Conservation (phyloP, 164 flowering plant genomes). For the Magnolia officinalis region DNA sequence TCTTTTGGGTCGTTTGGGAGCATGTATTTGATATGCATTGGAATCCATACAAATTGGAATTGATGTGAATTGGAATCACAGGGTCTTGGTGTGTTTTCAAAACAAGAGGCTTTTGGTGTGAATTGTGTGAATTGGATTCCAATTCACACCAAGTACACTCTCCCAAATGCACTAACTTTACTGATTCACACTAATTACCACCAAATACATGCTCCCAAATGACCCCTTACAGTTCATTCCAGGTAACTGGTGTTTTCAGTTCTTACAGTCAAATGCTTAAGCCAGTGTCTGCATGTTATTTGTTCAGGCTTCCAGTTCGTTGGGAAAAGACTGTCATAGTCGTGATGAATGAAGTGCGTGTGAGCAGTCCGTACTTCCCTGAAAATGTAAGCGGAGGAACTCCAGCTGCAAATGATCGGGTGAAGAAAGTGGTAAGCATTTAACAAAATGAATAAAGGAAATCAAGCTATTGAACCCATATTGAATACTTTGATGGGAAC, state of each 20-base stretch:
- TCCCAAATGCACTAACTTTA: no score
- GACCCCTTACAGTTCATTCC: background rate
- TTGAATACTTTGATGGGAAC: background rate
- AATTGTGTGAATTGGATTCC: no score
- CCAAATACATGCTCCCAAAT: no score
- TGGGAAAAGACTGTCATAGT: constrained; percentile 89
- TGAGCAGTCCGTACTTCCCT: constrained; percentile 79
- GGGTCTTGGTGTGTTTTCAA: no score
- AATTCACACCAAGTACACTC: no score
- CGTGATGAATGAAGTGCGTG: constrained; percentile 92
- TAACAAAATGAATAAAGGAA: background rate
- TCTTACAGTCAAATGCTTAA: background rate
- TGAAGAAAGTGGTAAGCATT: constrained; percentile 81
- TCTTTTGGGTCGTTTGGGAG: no score
- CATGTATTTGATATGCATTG: no score
- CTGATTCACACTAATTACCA: no score
- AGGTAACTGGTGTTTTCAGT: background rate
- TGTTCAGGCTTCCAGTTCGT: constrained; percentile 88
- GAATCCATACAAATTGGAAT: no score
- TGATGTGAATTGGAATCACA: no score
- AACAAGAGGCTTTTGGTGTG: no score
- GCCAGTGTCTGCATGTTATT: background rate
- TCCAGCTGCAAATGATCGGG: constrained; percentile 90
- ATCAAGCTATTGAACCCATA: background rate
- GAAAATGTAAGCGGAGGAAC: constrained; percentile 90